Base-by-base conservation (phyloP, 2,329 filamentous ascomycete species). In the Microascus cirrosus region DNA sequence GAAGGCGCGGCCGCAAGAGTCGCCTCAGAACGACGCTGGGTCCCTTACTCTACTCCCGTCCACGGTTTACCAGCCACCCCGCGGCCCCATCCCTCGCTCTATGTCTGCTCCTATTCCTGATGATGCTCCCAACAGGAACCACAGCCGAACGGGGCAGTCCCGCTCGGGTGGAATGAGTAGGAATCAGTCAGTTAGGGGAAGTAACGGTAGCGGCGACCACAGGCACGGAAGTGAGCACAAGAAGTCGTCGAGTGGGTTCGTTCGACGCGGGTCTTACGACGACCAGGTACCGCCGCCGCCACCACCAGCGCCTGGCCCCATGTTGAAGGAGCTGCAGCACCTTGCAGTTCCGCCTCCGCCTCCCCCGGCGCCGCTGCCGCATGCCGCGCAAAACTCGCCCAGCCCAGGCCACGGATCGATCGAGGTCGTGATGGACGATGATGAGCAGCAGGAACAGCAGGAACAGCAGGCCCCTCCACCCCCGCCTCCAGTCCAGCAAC, bases 401-500 rank as follows among this genome's bases (percentile, higher is more conserved):
- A 74, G 76, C 61, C 75, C 78, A 60, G 74, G 74, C 1, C 62
- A 75, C 18, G 82, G 79, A 4, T 78, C 82, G 65, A 85, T 86
- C 62, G 83, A 86, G 66, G 83, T 86, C 60, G 81, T 86, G 55
- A 83, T 84, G 78, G 82, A 86, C 62, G 80, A 83, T 2, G 79
- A 83, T 6, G 75, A 80, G 20, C 63, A 66, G 58, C 53, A 20
- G 20, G 20, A 50, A n/a, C 28, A 45, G 48, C 62, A n/a, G 48
- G 32, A 53, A 25, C 18, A 28, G 53, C 35, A 32, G 32, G 42
- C 32, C 20, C 42, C 56, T 32, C 39, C 51, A 35, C 53, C 39
- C n/a, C 15, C 34, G 12, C 56, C 32, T 42, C 8, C 25, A 18
- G 42, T 18, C 25, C 50, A 12, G 62, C 64, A 32, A 32, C 28